Conservation (phyloP, 768 basidiomycete species). For the Phlebiopsis flavidoalba region DNA sequence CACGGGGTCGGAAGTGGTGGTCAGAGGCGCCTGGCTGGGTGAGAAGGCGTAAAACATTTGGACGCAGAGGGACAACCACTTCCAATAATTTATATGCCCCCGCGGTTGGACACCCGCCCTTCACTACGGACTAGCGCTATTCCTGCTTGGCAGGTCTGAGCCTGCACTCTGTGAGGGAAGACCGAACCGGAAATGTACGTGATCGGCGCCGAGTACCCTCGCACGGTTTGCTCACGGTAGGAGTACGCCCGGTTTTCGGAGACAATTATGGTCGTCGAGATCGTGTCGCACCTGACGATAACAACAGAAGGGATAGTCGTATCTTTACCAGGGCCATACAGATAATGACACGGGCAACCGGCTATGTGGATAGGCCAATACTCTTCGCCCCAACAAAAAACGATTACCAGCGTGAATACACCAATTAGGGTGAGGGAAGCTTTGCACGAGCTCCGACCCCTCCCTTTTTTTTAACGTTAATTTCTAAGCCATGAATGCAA, state of each 20-base stretch:
- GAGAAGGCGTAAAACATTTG: conserved; percentile 10
- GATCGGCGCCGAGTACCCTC: conserved; percentile 11
- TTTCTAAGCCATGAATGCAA: not conserved
- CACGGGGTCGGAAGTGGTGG: conserved; percentile 2
- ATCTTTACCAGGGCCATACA: not conserved
- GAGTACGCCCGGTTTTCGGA: not conserved
- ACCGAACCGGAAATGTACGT: not conserved
- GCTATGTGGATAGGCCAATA: not conserved
- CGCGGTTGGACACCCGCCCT: not conserved
- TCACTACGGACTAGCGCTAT: not conserved
- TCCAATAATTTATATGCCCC: not conserved
- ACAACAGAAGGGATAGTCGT: not conserved
- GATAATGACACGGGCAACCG: not conserved
- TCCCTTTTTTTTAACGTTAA: no score
- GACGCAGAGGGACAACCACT: not conserved
- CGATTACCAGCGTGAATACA: not conserved
- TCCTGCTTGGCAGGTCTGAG: not conserved
- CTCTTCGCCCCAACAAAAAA: not conserved
- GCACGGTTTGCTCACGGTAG: not conserved
- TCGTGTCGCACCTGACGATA: not conserved
- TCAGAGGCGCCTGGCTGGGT: conserved; percentile 2
- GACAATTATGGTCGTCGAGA: not conserved
- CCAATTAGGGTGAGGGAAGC: not conserved
- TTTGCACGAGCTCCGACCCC: no score
- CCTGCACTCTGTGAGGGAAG: not conserved